Evolutionary conservation across 164 flowering plant genomes (phyloP).

Genomic region (Protea cynaroides): DNA sequence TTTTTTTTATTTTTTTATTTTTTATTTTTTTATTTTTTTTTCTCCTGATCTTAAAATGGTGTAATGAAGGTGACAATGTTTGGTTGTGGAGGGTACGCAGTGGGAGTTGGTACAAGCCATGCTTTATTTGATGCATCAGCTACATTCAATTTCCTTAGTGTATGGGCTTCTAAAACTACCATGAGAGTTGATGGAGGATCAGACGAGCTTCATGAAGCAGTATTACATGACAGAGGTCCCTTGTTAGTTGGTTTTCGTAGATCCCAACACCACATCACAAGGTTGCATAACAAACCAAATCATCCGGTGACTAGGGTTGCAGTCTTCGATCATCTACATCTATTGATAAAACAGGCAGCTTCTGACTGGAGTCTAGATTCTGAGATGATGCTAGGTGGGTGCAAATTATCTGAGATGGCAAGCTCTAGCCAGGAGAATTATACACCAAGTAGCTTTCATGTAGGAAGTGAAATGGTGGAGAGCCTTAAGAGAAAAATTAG

Average conservation of each 20-base stretch:
- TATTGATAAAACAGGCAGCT: background rate
- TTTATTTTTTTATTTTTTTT: no score
- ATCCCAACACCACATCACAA: background rate
- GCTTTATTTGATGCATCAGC: constrained; percentile 41
- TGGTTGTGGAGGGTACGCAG: constrained; percentile 46
- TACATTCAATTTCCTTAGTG: constrained; percentile 25
- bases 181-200: constrained; percentile 6
- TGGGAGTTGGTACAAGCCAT: constrained; percentile 44
- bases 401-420: constrained; percentile 9
- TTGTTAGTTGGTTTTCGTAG: constrained; percentile 6
- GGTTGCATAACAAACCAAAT: background rate
- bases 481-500: constrained; percentile 26
- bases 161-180: constrained; percentile 36
- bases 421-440: constrained; percentile 9
- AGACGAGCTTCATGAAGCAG: constrained; percentile 21
- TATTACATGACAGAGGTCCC: constrained; percentile 34
- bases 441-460: constrained; percentile 26
- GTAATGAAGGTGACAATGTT: constrained; percentile 34
- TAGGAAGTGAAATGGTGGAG: constrained; percentile 27
- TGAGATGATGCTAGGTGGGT: constrained; percentile 5
- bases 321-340: constrained; percentile 19
- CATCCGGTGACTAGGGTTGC: constrained; percentile 18
- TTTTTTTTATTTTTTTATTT: no score
- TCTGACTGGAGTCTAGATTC: no score
- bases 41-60: constrained; percentile 7